phyloP scores from a whole-genome alignment of 1,284 basidiomycete genomes.

The Sutorius eximius region DNA sequence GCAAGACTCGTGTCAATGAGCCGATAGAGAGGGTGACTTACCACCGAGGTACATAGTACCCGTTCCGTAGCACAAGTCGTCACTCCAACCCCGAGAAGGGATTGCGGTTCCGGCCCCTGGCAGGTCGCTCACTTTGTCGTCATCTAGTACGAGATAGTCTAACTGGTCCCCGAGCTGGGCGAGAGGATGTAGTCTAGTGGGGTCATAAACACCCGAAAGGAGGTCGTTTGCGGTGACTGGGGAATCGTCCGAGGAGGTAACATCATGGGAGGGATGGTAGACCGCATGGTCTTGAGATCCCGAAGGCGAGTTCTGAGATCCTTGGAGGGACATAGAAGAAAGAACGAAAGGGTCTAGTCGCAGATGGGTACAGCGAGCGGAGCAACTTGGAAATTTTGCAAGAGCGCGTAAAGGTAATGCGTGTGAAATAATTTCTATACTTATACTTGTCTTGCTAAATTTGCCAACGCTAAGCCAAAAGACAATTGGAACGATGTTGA shows the following conservation, averaged over 20 bases:
- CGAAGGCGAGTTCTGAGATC: constrained; percentile 22
- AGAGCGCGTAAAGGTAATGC: constrained; percentile 23
- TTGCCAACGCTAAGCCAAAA: constrained; percentile 19
- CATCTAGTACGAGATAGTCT: constrained; percentile 90
- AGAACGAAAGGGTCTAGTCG: constrained; percentile 13
- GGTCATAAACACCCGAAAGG: constrained; percentile 83
- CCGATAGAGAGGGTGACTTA: constrained; percentile 65
- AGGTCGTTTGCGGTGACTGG: constrained; percentile 80
- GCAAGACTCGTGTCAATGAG: constrained; percentile 48
- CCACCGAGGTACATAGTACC: constrained; percentile 98
- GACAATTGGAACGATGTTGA: constrained; percentile 33
- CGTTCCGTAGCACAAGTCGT: constrained; percentile 99
- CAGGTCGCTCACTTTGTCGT: constrained; percentile 87
- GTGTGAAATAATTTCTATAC: constrained; percentile 26
- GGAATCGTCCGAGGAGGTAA: constrained; percentile 44
- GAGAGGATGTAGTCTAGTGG: constrained; percentile 86
- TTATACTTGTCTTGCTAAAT: constrained; percentile 7
- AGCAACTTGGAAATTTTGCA: constrained; percentile 30
- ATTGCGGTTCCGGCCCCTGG: constrained; percentile 85
- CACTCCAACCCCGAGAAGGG: constrained; percentile 96
- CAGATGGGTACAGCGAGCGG: constrained; percentile 18
- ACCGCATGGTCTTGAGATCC: constrained; percentile 44
- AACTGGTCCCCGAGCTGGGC: constrained; percentile 86
- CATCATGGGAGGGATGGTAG: constrained; percentile 52
- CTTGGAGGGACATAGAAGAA: constrained; percentile 32